Evolutionary conservation across 169 alveolate species (phyloP).

Genomic region (Blepharisma undulans): DNA sequence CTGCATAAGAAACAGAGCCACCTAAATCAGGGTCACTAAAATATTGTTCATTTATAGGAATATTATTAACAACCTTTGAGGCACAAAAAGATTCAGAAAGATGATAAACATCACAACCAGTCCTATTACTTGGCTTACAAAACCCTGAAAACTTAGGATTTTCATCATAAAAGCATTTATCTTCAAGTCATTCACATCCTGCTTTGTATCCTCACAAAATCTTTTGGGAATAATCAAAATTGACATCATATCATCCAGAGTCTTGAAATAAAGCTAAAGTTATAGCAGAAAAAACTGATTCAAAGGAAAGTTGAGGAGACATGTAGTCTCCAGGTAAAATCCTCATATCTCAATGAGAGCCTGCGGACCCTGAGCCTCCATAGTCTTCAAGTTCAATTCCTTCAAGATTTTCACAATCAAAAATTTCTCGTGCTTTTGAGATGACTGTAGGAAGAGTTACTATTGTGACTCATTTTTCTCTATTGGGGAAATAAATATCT

Average conservation of each 20-base stretch:
- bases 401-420: constrained; percentile 45
- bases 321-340: constrained; percentile 46
- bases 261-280: constrained; percentile 61
- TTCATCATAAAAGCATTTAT: neutral
- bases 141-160: constrained; percentile 1
- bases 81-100: neutral
- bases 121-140: neutral
- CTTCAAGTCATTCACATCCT: neutral
- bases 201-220: neutral
- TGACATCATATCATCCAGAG: constrained; percentile 56
- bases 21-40: constrained; percentile 21
- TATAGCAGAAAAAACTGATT: constrained; percentile 47
- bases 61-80: neutral
- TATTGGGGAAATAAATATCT: neutral
- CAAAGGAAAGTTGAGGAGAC: constrained; percentile 36
- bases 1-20: neutral
- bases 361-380: constrained; percentile 46
- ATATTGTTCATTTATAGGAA: neutral
- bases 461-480: constrained; percentile 6
- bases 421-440: constrained; percentile 50
- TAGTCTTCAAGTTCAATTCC: constrained; percentile 43
- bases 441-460: constrained; percentile 53
- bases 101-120: neutral
- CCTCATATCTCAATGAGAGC: constrained; percentile 52
- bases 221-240: constrained; percentile 25